phyloP scores from a whole-genome alignment of 371 early-diverging fungal species.

The Nematocida minor region DNA sequence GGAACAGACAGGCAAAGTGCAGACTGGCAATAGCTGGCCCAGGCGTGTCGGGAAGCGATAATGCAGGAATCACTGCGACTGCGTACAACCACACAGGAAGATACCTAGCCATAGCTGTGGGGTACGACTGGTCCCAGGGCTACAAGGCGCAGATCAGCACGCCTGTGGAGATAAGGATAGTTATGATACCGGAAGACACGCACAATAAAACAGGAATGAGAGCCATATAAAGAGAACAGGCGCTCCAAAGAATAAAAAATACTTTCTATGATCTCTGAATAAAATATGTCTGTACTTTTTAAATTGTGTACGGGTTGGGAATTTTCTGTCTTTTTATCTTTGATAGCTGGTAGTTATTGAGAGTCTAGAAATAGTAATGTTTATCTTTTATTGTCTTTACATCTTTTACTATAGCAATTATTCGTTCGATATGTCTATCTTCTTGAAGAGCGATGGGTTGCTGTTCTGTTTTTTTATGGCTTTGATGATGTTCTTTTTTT shows the following conservation, averaged over 20 bases:
- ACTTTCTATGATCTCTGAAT: too few species aligned
- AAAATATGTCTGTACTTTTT: too few species aligned
- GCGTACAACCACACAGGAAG: constrained; percentile 77
- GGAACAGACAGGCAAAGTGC: constrained; percentile 84
- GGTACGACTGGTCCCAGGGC: constrained; percentile 94
- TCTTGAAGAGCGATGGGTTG: neutral
- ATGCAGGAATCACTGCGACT: constrained; percentile 71
- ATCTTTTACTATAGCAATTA: neutral
- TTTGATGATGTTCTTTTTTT: constrained; percentile 45
- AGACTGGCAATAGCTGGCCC: constrained; percentile 66
- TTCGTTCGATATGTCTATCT: constrained; percentile 40
- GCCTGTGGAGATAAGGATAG: constrained; percentile 41
- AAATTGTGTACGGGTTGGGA: too few species aligned
- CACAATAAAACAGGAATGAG: constrained; percentile 4
- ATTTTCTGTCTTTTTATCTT: too few species aligned
- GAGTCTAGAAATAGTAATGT: too few species aligned
- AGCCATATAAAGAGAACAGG: too few species aligned
- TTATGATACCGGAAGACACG: constrained; percentile 4
- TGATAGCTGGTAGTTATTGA: too few species aligned
- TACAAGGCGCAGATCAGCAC: constrained; percentile 64
- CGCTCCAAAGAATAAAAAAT: too few species aligned
- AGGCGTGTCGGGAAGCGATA: constrained; percentile 18
- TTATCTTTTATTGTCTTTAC: neutral
- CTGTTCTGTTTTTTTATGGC: constrained; percentile 11
- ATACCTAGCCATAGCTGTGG: constrained; percentile 81